phyloP scores from a whole-genome alignment of 2,329 filamentous ascomycete genomes.

The Huntiella decipiens region DNA sequence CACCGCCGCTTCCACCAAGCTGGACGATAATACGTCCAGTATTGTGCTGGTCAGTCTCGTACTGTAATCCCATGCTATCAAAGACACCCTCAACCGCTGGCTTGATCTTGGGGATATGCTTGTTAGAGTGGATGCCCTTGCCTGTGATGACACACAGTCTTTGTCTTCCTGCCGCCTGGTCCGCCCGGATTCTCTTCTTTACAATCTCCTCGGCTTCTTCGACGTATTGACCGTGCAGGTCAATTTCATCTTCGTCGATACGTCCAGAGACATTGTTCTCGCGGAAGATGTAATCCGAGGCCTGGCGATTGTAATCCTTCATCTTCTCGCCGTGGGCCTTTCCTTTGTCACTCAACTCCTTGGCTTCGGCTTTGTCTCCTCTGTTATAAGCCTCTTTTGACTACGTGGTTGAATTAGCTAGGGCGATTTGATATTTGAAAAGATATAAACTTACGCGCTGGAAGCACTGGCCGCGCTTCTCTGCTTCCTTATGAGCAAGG shows the following conservation, averaged over 20 bases:
- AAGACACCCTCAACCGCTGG: slow-evolving; percentile 84
- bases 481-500: slow-evolving; percentile 61
- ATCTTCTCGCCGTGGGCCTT: slow-evolving; percentile 70
- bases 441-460: slow-evolving; percentile 34
- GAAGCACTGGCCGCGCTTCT: slow-evolving; percentile 61
- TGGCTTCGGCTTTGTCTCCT: slow-evolving; percentile 69
- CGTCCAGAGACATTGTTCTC: slow-evolving; percentile 72
- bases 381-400: slow-evolving; percentile 61
- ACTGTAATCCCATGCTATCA: slow-evolving; percentile 63
- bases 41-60: slow-evolving; percentile 62
- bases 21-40: slow-evolving; percentile 79
- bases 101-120: slow-evolving; percentile 83
- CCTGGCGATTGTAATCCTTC: slow-evolving; percentile 78
- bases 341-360: slow-evolving; percentile 66
- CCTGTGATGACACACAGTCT: slow-evolving; percentile 93
- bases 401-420: slow-evolving; percentile 19
- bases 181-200: slow-evolving; percentile 65
- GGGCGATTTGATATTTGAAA: not conserved
- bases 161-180: slow-evolving; percentile 50
- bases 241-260: slow-evolving; percentile 66
- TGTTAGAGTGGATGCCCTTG: slow-evolving; percentile 71
- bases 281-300: slow-evolving; percentile 84
- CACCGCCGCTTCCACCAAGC: slow-evolving; percentile 45
- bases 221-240: slow-evolving; percentile 85
- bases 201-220: slow-evolving; percentile 80